Evolutionary conservation across 2,329 filamentous ascomycete genomes (phyloP), one percentile per base, ranked within the genome.

Genomic region (Cadophora malorum): DNA sequence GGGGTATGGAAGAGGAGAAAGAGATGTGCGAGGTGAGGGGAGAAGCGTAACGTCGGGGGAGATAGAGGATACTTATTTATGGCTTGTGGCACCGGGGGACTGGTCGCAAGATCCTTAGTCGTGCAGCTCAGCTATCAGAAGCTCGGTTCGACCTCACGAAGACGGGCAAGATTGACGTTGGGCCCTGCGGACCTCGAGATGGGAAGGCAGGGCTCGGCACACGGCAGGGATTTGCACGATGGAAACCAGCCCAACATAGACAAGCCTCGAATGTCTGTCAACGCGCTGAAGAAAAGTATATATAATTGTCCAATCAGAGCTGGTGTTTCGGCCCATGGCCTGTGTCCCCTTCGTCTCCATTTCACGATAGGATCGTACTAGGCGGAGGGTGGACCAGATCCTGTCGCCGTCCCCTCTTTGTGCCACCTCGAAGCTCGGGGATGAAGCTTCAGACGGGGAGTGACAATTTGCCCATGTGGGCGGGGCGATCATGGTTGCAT

Each of bases 41-140:
- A 19, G 21, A 21, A 59, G 33, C 3, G 28, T 28, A 45, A 59
- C 9, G n/a, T 19, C 19, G 56, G 33, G 45, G 56, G 56, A 59
- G 25, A 38, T 45, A 21, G 14, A 16, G 9, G 23, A 41, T 38
- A 59, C 56, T 59, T 59, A 59, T 59, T 59, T 59, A 59, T 59
- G 35, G 33, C 25, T 3, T 59, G 56, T 45, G n/a, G 35, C 35
- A 59, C 56, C 35, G n/a, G 21, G 21, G 33, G 21, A 49, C 33
- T 28, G 21, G 56, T 19, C 21, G 12, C 10, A 58, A 55, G 25
- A 6, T 9, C 19, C 14, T 25, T 55, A 55, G 50, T 53, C 52
- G 8, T 19, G 16, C 45, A 53, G 50, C 50, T 28, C 33, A 23
- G 56, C 21, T 45, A 59, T 45, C 56, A 45, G 33, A 23, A 58